Evolutionary conservation across 805 yeast genomes (phyloP).

Genomic region (Wickerhamiella musiphila): DNA sequence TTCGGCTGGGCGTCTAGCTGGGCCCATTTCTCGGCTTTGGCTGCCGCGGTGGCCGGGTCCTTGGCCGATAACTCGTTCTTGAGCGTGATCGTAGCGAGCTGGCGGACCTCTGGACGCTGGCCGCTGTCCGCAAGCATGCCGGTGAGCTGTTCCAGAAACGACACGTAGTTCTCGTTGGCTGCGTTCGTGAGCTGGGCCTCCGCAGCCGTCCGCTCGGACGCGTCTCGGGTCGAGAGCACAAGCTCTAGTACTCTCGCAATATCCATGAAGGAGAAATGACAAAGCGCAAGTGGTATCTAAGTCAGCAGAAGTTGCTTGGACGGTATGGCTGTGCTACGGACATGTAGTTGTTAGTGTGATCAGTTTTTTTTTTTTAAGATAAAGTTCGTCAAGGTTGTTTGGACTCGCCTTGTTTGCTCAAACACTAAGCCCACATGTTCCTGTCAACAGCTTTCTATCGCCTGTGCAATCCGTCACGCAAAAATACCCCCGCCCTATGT

Average conservation of each 20-base stretch:
- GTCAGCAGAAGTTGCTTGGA: too few relatives aligned
- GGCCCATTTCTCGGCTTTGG: slow-evolving; percentile 62
- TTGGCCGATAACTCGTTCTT: slow-evolving; percentile 82
- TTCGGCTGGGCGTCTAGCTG: slow-evolving; percentile 37
- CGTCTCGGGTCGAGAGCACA: slow-evolving; percentile 49
- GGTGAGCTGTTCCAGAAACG: slow-evolving; percentile 52
- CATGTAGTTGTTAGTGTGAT: too few relatives aligned
- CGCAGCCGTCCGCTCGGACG: slow-evolving; percentile 44
- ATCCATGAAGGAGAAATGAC: slow-evolving; percentile 28
- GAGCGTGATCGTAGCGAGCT: slow-evolving; percentile 74
- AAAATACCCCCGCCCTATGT: too few relatives aligned
- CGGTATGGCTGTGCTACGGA: too few relatives aligned
- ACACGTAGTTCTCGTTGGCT: slow-evolving; percentile 57
- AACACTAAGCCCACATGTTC: too few relatives aligned
- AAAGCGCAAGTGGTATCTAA: too few relatives aligned
- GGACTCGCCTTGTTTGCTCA: too few relatives aligned
- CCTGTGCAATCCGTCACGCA: too few relatives aligned
- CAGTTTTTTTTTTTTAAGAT: too few relatives aligned
- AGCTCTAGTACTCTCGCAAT: slow-evolving; percentile 58
- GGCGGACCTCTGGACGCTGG: slow-evolving; percentile 57
- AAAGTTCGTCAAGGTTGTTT: too few relatives aligned
- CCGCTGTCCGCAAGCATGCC: slow-evolving; percentile 50
- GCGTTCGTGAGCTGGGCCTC: slow-evolving; percentile 57
- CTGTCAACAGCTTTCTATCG: too few relatives aligned
- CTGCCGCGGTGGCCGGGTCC: slow-evolving; percentile 39